Conservation (phyloP, 768 basidiomycete genomes). For the Coprinopsis marcescibilis region DNA sequence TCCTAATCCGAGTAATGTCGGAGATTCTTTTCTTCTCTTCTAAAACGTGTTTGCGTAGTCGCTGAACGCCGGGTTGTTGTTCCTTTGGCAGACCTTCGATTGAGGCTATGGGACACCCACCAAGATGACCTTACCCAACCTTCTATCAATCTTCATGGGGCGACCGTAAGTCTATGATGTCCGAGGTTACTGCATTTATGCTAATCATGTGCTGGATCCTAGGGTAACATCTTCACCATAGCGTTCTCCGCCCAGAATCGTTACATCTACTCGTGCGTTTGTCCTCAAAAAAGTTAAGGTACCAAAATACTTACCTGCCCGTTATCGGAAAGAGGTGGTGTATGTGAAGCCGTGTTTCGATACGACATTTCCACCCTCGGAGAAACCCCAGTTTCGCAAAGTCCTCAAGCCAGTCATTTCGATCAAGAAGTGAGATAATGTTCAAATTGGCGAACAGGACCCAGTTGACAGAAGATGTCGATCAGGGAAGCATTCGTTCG, state of each 20-base stretch:
- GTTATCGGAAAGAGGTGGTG: slow-evolving; percentile 42
- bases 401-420: slow-evolving; percentile 12
- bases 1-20: too few species aligned
- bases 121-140: slow-evolving; percentile 40
- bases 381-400: slow-evolving; percentile 13
- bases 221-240: slow-evolving; percentile 70
- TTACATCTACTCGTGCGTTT: slow-evolving; percentile 58
- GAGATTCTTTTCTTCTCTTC: too few species aligned
- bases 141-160: too few species aligned
- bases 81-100: slow-evolving; percentile 48
- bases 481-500: slow-evolving; percentile 59
- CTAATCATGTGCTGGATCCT: background rate
- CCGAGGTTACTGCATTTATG: background rate
- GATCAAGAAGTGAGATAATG: slow-evolving; percentile 17
- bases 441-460: background rate
- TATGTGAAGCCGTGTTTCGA: slow-evolving; percentile 44
- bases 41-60: too few species aligned
- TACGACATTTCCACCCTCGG: slow-evolving; percentile 44
- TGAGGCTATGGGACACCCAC: slow-evolving; percentile 64
- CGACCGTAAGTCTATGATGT: too few species aligned
- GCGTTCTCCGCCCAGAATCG: slow-evolving; percentile 65
- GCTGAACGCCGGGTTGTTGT: too few species aligned
- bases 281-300: background rate
- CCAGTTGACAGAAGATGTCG: background rate
- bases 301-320: background rate